A percentile compares a stretch with the other conserved stretches of the same genome.
These are phyloP conservation scores for Eucalyptus fibrosa DNA, from an alignment of 345 rosid genomes.

Conservation along the genomic window DNA sequence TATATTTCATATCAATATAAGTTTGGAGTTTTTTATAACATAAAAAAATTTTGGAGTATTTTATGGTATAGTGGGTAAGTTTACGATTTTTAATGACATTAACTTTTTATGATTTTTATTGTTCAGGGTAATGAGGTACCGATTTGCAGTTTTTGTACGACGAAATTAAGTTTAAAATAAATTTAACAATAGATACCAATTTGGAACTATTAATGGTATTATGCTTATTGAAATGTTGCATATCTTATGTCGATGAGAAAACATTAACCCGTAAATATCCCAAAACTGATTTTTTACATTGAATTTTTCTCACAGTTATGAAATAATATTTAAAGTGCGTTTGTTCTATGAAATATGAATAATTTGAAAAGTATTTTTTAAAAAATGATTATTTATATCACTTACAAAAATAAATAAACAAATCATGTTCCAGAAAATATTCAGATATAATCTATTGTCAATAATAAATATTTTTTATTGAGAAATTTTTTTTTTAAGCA, in stretches of 20 bases:
- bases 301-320: not conserved
- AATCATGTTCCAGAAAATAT: too few species aligned
- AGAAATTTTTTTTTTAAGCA: too few species aligned
- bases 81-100: not conserved
- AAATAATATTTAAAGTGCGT: not conserved
- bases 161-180: not conserved
- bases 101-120: too few species aligned
- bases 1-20: too few species aligned
- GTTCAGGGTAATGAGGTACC: not conserved
- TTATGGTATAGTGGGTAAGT: too few species aligned
- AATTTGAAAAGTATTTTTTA: accelerated
- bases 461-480: too few species aligned
- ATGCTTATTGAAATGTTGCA: not conserved
- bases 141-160: not conserved
- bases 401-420: too few species aligned
- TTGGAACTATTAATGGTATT: not conserved
- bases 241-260: not conserved
- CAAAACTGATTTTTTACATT: not conserved
- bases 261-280: not conserved
- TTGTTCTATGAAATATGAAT: too few species aligned
- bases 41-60: too few species aligned
- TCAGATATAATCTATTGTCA: too few species aligned
- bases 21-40: accelerated
- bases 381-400: accelerated
- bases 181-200: not conserved